Evolutionary conservation across 129 eudicot species (phyloP).

Genomic region (Escallonia rubra): DNA sequence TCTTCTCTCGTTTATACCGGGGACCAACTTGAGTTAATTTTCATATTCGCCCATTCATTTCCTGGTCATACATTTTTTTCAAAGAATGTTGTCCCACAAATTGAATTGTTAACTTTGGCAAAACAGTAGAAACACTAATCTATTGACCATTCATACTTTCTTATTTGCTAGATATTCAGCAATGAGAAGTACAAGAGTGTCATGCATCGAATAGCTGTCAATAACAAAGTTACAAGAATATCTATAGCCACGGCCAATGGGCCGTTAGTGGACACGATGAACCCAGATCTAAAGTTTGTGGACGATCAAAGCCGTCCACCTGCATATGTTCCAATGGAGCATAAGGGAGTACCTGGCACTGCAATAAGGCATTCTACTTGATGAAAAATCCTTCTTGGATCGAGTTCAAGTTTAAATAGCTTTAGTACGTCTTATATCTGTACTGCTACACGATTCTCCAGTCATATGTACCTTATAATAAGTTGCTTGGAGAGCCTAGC

Average conservation of each 20-base stretch:
- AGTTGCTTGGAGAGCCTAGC: too few relatives aligned
- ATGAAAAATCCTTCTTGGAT: slow-evolving; percentile 36
- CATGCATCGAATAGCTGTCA: slow-evolving; percentile 47
- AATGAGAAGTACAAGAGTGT: slow-evolving; percentile 57
- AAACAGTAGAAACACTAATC: too few relatives aligned
- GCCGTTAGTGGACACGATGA: too few relatives aligned
- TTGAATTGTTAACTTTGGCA: too few relatives aligned
- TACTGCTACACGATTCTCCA: too few relatives aligned
- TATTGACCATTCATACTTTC: background rate
- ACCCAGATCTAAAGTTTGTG: too few relatives aligned
- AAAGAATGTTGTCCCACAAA: too few relatives aligned
- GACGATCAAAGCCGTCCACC: too few relatives aligned
- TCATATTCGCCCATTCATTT: too few relatives aligned
- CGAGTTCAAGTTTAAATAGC: slow-evolving; percentile 12
- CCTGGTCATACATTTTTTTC: too few relatives aligned
- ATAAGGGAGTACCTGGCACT: slow-evolving; percentile 38
- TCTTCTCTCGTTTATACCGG: slow-evolving; percentile 50
- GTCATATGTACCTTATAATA: too few relatives aligned
- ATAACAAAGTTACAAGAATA: slow-evolving; percentile 33
- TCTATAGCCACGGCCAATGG: slow-evolving; percentile 42
- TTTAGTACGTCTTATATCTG: too few relatives aligned
- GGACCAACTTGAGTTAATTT: slow-evolving; percentile 62
- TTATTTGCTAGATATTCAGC: slow-evolving; percentile 35
- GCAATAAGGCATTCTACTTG: slow-evolving; percentile 36
- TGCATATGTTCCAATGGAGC: slow-evolving; percentile 32